These are phyloP conservation scores for Chara braunii DNA, from an alignment of 139 green algal genomes.

Conservation along the genomic window DNA sequence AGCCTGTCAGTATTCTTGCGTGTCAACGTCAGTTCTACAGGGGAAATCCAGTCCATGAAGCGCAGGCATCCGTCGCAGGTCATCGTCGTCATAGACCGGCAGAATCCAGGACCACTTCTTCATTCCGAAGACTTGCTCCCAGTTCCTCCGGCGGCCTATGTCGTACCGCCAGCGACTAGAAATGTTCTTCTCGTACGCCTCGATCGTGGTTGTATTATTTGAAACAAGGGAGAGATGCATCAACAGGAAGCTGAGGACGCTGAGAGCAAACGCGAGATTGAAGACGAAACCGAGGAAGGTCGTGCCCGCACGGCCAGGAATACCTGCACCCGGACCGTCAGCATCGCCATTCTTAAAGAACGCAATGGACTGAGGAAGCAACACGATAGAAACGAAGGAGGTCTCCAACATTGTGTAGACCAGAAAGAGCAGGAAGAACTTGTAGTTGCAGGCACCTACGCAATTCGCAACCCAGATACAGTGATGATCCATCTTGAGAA, in stretches of 20 bases:
- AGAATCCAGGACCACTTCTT: conserved; percentile 1
- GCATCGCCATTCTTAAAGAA: conserved; percentile 3
- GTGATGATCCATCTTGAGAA: conserved; percentile 82
- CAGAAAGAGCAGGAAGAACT: conserved; percentile 90
- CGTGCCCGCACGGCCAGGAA: conserved; percentile 2
- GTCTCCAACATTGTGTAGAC: conserved; percentile 43
- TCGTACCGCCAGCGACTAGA: conserved; percentile 9
- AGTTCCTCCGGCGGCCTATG: conserved; percentile 16
- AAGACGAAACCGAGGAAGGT: conserved; percentile 41
- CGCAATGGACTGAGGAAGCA: conserved; percentile 30
- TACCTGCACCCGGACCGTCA: not conserved
- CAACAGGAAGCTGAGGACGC: conserved; percentile 45
- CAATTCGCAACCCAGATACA: conserved; percentile 82
- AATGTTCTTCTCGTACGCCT: conserved; percentile 43
- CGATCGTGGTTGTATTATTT: conserved; percentile 49
- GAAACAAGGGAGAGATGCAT: conserved; percentile 49
- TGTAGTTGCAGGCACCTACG: conserved; percentile 91
- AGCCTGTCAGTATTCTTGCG: no score
- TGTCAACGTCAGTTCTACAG: conserved; percentile 5
- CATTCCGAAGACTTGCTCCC: conserved; percentile 30
- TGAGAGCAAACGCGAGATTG: conserved; percentile 46
- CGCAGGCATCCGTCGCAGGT: conserved; percentile 13
- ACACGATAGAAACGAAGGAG: conserved; percentile 7
- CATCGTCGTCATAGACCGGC: conserved; percentile 13
- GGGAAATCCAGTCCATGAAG: conserved; percentile 19